Conservation (phyloP, 108 stramenopile species). For the Pseudonitzschia multiseries region DNA sequence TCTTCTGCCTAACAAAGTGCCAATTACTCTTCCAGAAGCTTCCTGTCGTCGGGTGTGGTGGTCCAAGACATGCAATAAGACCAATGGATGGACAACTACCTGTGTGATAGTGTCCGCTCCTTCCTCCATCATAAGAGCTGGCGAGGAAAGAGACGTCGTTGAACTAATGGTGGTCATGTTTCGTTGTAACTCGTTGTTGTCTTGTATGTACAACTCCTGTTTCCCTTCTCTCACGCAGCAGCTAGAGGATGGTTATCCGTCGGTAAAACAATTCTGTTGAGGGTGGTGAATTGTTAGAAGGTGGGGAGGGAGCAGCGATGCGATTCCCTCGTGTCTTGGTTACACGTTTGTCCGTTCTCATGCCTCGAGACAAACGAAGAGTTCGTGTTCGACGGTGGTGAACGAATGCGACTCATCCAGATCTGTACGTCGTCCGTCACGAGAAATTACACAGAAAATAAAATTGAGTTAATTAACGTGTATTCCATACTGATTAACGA, state of each 20-base stretch:
- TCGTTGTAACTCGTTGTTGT: not conserved
- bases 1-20: slow-evolving; percentile 71
- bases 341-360: not conserved
- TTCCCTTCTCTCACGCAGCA: not conserved
- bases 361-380: not conserved
- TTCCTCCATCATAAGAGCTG: slow-evolving; percentile 46
- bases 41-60: slow-evolving; percentile 83
- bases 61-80: slow-evolving; percentile 81
- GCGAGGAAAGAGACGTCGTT: slow-evolving; percentile 33
- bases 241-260: not conserved
- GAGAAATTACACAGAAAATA: not conserved
- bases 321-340: not conserved
- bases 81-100: slow-evolving; percentile 81
- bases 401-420: not conserved
- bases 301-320: not conserved
- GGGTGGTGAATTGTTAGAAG: not conserved
- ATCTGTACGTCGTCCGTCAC: slow-evolving; percentile 7
- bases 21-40: slow-evolving; percentile 78
- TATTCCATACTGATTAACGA: too few relatives aligned
- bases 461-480: too few relatives aligned
- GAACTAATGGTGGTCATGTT: slow-evolving; percentile 30
- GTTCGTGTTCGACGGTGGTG: slow-evolving; percentile 6
- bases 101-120: slow-evolving; percentile 41
- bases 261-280: not conserved
- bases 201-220: not conserved